These are phyloP conservation scores for Quercus rubra DNA, from an alignment of 306 rosid species.

Conservation along the genomic window DNA sequence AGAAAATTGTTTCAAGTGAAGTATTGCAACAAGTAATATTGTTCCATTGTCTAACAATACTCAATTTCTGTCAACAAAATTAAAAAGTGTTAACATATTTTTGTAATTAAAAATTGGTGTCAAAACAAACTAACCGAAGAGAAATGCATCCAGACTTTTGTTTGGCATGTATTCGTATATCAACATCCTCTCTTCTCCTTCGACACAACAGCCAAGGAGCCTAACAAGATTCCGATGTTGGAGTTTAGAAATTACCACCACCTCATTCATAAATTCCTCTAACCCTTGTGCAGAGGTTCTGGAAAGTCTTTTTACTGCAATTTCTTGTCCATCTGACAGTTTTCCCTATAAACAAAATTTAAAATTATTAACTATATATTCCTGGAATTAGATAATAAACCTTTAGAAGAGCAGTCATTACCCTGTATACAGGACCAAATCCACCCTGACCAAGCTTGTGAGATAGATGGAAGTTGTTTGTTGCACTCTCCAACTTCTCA, in stretches of 20 bases:
- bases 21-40: neutral
- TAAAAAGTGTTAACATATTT: no score
- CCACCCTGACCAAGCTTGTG: slow-evolving; percentile 35
- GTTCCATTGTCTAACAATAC: no score
- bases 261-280: slow-evolving; percentile 49
- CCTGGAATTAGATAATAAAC: neutral
- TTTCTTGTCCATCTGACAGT: slow-evolving; percentile 32
- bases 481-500: slow-evolving; percentile 17
- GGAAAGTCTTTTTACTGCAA: slow-evolving; percentile 44
- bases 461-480: slow-evolving; percentile 15
- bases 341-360: slow-evolving; percentile 22
- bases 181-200: no score
- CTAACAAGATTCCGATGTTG: slow-evolving; percentile 53
- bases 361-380: neutral
- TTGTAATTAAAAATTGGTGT: neutral
- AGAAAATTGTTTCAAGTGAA: neutral
- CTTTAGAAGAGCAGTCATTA: neutral
- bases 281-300: slow-evolving; percentile 37
- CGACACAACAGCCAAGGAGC: neutral
- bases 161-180: no score
- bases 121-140: slow-evolving; percentile 28
- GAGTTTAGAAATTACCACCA: slow-evolving; percentile 39
- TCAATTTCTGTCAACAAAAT: no score
- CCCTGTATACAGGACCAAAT: slow-evolving; percentile 33
- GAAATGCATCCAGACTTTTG: slow-evolving; percentile 25